Base-by-base conservation (phyloP, 441 rosid species). In the Dalechampia spathulata region DNA sequence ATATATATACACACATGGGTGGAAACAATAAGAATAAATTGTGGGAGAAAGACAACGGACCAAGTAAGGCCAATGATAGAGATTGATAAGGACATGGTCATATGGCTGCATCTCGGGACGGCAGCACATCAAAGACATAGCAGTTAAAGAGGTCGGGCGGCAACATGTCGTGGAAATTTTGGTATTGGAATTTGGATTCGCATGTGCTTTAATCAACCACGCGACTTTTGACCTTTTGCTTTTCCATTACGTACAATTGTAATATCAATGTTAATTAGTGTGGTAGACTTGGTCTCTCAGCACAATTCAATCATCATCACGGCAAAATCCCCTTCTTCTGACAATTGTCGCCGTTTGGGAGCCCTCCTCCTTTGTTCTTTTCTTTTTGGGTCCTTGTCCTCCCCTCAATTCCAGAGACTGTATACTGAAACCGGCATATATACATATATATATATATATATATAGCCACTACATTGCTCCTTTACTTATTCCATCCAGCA, bases 301-400 rank as follows among this genome's bases (percentile, higher is more conserved):
- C 16, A 54, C 45, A 58, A 36, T 23, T 55, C 2, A 34, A 34
- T 0, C 11, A n/a, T 34, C 6, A 49, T 42, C 27, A 38, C 58
- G 50, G 55, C 17, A 63, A 62, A 67, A 22, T 52, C 32, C 78
- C 66, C 70, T 55, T 52, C 47, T 66, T 52, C 1, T 23, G 82
- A 67, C 87, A 74, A 61, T 58, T 78, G 87, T 81, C 76, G 20
- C 40, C 36, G 57, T 52, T 67, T 57, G 58, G 55, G 54, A 62
- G 55, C 67, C 34, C 16, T 56, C 11, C 34, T 44, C n/a, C 49
- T 57, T 40, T 47, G 36, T 26, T 45, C 12, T 44, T 22, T 30
- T 61, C 48, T 47, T 50, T 42, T 58, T 66, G 69, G 63, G 34
- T 56, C 39, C 32, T 61, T 68, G 55, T 44, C 28, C 52, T 41